Percentiles rank a stretch among this genome's conserved stretches.
phyloP scores from a whole-genome alignment of 345 rosid species.

The Firmiana major region DNA sequence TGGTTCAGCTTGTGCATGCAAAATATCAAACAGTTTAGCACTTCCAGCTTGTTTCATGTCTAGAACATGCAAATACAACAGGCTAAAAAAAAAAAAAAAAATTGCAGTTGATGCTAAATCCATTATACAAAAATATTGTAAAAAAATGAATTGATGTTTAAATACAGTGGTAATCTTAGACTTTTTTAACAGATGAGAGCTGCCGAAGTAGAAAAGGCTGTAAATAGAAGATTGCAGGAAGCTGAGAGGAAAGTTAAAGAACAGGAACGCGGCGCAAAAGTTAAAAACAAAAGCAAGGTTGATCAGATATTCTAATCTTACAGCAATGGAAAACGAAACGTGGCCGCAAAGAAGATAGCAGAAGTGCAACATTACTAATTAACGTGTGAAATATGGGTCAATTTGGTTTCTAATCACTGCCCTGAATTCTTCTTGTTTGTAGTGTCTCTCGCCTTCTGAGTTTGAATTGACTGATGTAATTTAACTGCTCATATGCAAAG shows the following conservation, averaged over 20 bases:
- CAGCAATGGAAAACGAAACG: background rate
- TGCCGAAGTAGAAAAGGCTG: constrained; percentile 40
- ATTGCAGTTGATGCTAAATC: too few relatives aligned
- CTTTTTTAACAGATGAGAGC: constrained; percentile 38
- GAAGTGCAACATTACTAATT: background rate
- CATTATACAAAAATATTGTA: too few relatives aligned
- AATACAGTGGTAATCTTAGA: background rate
- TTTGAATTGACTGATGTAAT: background rate
- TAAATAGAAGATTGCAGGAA: constrained; percentile 38
- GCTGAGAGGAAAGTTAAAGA: constrained; percentile 33
- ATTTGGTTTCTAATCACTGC: background rate
- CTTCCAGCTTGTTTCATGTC: too few relatives aligned
- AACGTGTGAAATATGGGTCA: background rate
- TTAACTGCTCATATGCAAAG: too few relatives aligned
- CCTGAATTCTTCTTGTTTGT: background rate
- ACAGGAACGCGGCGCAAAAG: background rate
- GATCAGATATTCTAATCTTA: background rate
- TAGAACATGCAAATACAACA: too few relatives aligned
- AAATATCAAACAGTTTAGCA: background rate
- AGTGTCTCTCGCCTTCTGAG: background rate
- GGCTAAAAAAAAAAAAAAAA: too few relatives aligned
- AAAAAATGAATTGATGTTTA: background rate
- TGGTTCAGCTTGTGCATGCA: background rate
- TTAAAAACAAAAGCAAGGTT: background rate
- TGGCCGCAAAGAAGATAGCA: background rate